phyloP scores from a whole-genome alignment of 1,284 basidiomycete species.

The Singerocomus inundabilis region DNA sequence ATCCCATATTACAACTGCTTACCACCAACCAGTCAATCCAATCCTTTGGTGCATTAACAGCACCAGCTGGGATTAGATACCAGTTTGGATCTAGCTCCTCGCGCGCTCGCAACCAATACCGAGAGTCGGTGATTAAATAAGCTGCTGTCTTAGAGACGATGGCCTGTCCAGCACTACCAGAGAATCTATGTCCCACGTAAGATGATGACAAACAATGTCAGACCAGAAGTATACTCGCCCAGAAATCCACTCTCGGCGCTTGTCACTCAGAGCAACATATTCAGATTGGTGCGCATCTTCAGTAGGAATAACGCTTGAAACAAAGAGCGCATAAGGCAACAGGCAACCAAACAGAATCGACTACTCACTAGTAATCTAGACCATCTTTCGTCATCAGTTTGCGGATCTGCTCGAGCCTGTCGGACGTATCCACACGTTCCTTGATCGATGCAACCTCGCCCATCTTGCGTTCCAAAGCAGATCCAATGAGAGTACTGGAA shows the following conservation, averaged over 20 bases:
- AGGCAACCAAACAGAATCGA: conserved; percentile 3
- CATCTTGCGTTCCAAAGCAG: conserved; percentile 64
- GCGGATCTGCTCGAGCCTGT: conserved; percentile 65
- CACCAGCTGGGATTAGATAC: conserved; percentile 70
- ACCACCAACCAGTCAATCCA: conserved; percentile 79
- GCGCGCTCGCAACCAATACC: conserved; percentile 87
- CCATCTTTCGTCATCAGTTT: conserved; percentile 70
- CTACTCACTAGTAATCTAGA: conserved; percentile 82
- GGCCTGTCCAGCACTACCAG: conserved; percentile 83
- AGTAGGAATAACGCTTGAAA: conserved; percentile 60
- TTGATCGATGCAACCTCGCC: conserved; percentile 56
- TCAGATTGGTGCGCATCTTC: conserved; percentile 92
- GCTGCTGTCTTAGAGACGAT: conserved; percentile 67
- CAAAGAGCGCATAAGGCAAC: conserved; percentile 8
- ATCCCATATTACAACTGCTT: conserved; percentile 28
- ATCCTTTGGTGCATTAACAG: conserved; percentile 56
- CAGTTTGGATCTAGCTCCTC: conserved; percentile 78
- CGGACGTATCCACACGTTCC: conserved; percentile 54
- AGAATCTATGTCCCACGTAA: conserved; percentile 55
- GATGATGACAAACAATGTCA: not conserved
- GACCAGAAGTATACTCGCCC: conserved; percentile 50
- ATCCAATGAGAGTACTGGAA: conserved; percentile 68
- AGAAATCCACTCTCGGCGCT: conserved; percentile 80
- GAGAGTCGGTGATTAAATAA: conserved; percentile 82
- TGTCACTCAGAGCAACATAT: conserved; percentile 79